A percentile compares a stretch with the other conserved stretches of the same genome.
Conservation (phyloP, 768 basidiomycete species). For the Peribolospora kevripleyi region DNA sequence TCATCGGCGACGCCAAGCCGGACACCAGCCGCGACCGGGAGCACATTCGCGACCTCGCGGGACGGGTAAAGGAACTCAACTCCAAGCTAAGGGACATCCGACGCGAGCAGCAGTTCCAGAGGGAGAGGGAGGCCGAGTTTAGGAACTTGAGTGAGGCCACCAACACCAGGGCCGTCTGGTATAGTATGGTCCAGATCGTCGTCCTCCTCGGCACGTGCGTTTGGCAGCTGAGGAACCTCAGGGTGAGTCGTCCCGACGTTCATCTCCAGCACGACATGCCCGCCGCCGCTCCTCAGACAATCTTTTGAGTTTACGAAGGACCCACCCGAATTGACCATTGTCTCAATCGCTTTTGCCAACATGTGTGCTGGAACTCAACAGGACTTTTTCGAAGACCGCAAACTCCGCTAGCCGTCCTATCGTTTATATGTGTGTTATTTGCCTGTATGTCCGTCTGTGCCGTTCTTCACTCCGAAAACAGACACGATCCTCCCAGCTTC, state of each 20-base stretch:
- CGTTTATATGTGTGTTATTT: no score
- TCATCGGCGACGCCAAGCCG: conserved; percentile 64
- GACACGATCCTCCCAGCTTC: no score
- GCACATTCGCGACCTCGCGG: conserved; percentile 56
- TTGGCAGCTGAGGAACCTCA: conserved; percentile 84
- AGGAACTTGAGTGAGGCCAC: conserved; percentile 68
- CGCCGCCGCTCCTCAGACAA: no score
- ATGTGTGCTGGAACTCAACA: no score
- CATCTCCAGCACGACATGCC: no score
- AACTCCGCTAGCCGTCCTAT: no score
- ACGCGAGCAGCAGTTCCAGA: conserved; percentile 89
- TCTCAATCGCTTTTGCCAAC: no score
- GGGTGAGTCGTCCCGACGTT: conserved; percentile 28
- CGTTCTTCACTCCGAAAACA: no score
- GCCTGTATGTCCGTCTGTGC: no score
- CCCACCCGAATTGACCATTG: no score
- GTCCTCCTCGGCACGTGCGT: conserved; percentile 61
- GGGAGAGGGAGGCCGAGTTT: conserved; percentile 79
- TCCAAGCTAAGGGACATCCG: conserved; percentile 76
- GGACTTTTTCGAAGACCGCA: no score
- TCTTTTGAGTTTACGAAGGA: no score
- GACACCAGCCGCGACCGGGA: conserved; percentile 69
- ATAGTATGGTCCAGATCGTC: conserved; percentile 63
- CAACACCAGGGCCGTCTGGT: conserved; percentile 86
- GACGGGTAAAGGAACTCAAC: conserved; percentile 76